These are phyloP conservation scores for Echinochloa phyllopogon DNA, from an alignment of 176 grass and related monocot genomes.

Conservation along the genomic window DNA sequence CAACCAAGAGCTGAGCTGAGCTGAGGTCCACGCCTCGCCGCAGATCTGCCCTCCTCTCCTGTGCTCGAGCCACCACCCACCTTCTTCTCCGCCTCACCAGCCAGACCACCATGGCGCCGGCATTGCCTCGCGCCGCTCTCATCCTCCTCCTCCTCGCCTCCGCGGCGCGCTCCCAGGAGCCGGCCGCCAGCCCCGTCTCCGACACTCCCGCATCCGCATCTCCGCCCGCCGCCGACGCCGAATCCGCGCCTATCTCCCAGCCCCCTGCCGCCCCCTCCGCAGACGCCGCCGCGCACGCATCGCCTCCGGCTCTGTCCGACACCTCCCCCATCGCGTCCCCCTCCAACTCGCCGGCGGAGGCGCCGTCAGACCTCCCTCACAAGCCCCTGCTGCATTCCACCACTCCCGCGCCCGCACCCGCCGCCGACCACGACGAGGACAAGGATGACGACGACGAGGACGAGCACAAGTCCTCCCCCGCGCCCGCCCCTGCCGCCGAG, in stretches of 20 bases:
- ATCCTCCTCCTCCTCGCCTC: slow-evolving; percentile 4
- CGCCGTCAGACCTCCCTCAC: background rate
- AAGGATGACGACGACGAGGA: background rate
- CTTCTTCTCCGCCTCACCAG: background rate
- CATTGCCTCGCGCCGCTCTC: background rate
- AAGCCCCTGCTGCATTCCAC: background rate
- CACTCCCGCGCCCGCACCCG: background rate
- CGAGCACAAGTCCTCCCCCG: slow-evolving; percentile 2
- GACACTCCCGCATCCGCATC: background rate
- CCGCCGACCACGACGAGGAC: background rate
- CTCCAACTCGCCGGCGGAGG: background rate
- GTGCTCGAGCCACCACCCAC: background rate
- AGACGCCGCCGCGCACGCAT: background rate
- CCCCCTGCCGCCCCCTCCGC: slow-evolving; percentile 5
- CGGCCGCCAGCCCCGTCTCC: background rate
- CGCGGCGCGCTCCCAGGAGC: slow-evolving; percentile 21
- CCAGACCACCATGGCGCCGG: slow-evolving; percentile 25
- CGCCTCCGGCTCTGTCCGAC: background rate
- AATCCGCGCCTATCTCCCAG: slow-evolving; percentile 14
- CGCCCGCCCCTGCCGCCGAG: slow-evolving; percentile 39
- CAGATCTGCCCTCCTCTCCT: slow-evolving; percentile 16
- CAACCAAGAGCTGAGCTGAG: background rate
- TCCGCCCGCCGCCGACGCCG: background rate
- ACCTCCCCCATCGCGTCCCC: background rate
- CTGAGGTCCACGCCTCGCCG: background rate